A percentile compares a stretch with the other conserved stretches of the same genome.
Conservation (phyloP, 2,329 filamentous ascomycete genomes). For the Huntiella omanensis region DNA sequence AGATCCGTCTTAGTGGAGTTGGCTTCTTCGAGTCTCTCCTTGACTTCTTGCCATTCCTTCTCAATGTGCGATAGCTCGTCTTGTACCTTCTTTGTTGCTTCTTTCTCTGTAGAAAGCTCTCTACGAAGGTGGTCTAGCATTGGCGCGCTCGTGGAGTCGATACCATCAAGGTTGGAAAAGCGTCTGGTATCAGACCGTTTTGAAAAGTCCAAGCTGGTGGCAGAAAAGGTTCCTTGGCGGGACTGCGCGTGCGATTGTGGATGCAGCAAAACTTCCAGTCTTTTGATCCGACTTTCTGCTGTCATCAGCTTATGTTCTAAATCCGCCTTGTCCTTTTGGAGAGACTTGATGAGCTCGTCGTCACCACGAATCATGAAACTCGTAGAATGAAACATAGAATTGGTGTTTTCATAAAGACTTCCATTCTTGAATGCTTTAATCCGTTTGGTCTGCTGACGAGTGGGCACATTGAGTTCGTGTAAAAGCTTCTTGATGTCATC, state of each 20-base stretch:
- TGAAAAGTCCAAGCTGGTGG: conserved; percentile 18
- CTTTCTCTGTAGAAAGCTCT: conserved; percentile 57
- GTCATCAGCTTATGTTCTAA: conserved; percentile 57
- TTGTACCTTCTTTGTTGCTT: conserved; percentile 45
- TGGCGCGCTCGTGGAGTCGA: not conserved
- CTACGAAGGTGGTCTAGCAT: conserved; percentile 43
- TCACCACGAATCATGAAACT: conserved; percentile 73
- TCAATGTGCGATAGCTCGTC: conserved; percentile 43
- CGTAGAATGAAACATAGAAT: conserved; percentile 58
- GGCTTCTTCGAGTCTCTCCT: conserved; percentile 53
- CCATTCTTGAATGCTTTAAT: conserved; percentile 93
- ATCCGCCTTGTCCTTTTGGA: conserved; percentile 70
- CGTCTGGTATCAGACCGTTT: conserved; percentile 26
- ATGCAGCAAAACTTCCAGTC: conserved; percentile 82
- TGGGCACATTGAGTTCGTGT: conserved; percentile 62
- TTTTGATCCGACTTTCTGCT: conserved; percentile 76
- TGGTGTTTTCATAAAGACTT: conserved; percentile 85
- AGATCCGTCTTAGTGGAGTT: conserved; percentile 88
- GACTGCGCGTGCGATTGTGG: conserved; percentile 44
- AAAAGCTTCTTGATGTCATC: conserved; percentile 59
- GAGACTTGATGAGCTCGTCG: conserved; percentile 54
- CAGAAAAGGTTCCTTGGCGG: conserved; percentile 30
- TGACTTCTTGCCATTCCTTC: not conserved
- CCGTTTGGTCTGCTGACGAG: conserved; percentile 68
- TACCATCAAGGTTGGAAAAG: conserved; percentile 16